phyloP scores from a whole-genome alignment of 169 alveolate genomes.

The Plasmodium vivax region DNA sequence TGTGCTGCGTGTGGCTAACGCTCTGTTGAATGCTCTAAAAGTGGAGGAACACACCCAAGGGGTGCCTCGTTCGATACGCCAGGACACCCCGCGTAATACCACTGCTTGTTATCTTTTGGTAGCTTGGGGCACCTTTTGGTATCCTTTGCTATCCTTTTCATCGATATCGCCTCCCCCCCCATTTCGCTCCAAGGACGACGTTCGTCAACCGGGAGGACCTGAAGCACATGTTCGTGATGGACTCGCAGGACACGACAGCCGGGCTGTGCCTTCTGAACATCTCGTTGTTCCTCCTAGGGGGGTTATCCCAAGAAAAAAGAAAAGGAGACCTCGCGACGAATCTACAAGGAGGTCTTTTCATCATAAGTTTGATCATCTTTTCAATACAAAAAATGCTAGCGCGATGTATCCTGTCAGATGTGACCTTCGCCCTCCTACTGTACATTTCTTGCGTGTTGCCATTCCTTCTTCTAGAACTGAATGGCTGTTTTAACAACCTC shows the following conservation, averaged over 20 bases:
- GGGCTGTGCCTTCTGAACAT: slow-evolving; percentile 55
- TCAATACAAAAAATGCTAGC: slow-evolving; percentile 15
- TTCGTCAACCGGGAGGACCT: slow-evolving; percentile 31
- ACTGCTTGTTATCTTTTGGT: not conserved
- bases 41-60: not conserved
- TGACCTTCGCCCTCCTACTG: slow-evolving; percentile 18
- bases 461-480: slow-evolving; percentile 19
- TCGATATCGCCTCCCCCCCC: not conserved
- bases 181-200: slow-evolving; percentile 1
- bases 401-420: slow-evolving; percentile 16
- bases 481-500: slow-evolving; percentile 56
- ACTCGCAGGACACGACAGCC: slow-evolving; percentile 20
- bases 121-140: too few relatives aligned
- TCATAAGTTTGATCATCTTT: slow-evolving; percentile 50
- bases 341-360: slow-evolving; percentile 60
- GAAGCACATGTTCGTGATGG: slow-evolving; percentile 41
- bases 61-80: not conserved
- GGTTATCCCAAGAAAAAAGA: slow-evolving; percentile 12
- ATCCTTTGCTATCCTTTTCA: not conserved
- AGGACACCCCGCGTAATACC: not conserved
- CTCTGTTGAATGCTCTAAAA: not conserved
- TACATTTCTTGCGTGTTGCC: slow-evolving; percentile 45
- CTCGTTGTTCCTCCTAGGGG: slow-evolving; percentile 36
- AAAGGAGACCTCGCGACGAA: slow-evolving; percentile 34
- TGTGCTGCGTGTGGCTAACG: not conserved